Conservation (phyloP, 768 basidiomycete species). For the Boletus huronensis region DNA sequence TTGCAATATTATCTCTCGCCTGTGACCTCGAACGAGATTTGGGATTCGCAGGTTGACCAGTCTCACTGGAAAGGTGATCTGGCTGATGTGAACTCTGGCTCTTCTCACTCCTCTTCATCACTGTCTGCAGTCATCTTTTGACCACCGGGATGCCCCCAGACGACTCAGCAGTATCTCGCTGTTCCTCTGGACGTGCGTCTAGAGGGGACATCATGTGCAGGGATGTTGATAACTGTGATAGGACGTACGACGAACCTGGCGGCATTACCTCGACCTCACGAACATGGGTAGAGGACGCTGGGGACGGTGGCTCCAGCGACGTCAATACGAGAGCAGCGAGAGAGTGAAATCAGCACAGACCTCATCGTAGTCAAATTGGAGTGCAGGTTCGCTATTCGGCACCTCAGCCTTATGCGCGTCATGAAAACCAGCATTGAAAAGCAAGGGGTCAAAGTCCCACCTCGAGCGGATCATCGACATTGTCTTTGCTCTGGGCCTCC, state of each 20-base stretch:
- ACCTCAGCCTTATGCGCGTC: neutral
- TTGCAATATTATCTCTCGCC: neutral
- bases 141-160: neutral
- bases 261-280: neutral
- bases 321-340: neutral
- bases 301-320: neutral
- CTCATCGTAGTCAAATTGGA: neutral
- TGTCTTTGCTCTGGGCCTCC: neutral
- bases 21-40: neutral
- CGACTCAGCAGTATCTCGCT: neutral
- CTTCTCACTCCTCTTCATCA: neutral
- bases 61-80: neutral
- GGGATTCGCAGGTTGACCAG: too few species aligned
- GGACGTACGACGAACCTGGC: neutral
- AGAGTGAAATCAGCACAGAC: neutral
- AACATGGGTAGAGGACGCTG: neutral
- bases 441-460: neutral
- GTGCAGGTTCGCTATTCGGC: neutral
- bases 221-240: too few species aligned
- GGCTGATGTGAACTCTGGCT: neutral
- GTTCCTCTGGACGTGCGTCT: neutral
- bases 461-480: neutral
- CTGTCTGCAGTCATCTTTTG: neutral
- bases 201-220: neutral
- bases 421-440: neutral